Base-by-base conservation (phyloP, 2,329 filamentous ascomycete genomes). In the Diaporthe sp. region DNA sequence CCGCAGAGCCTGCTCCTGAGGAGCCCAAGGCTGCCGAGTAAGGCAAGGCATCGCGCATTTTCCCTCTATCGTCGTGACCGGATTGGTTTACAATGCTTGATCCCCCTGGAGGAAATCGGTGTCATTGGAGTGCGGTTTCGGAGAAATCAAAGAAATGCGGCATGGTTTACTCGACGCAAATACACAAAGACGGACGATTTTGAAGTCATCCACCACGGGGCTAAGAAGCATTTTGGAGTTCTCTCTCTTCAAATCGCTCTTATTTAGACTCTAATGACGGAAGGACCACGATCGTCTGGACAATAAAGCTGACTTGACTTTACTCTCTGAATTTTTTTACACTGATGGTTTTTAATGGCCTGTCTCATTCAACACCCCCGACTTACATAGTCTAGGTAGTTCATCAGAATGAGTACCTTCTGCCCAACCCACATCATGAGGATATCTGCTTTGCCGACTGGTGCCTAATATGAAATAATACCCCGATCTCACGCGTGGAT, bases 11-110 rank as follows among this genome's bases (percentile, higher is more conserved):
- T 75, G 80, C 88, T 76, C 82, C 87, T 74, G 90, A 92, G 84
- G 94, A 95, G 89, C 86, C 90, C 81, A 95, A 95, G 92, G 87
- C 88, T 82, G 85, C 88, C 81, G 90, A 92, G 87, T 92, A 91
- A 89, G 86, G 77, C 73, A 46, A 73, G 86, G 77, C 73, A 44
- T 65, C 76, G 77, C 75, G 62, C 74, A 74, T 77, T 82, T 81
- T 81, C 80, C 81, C 83, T 83, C 79, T 83, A 83, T 82, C 84
- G 81, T 85, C 81, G 81, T 81, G 80, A 82, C 83, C 81, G 84
- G 80, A 82, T 83, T 81, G 84, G 81, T 84, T 84, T 83, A 84
- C 84, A 83, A 83, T 84, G 84, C 84, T 84, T 84, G 83, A 83
- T 83, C 80, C 83, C 83, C 84, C 73, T 60, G 85, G 88, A 85